phyloP scores from a whole-genome alignment of 1,284 basidiomycete species.

The Cryptococcus sp. region DNA sequence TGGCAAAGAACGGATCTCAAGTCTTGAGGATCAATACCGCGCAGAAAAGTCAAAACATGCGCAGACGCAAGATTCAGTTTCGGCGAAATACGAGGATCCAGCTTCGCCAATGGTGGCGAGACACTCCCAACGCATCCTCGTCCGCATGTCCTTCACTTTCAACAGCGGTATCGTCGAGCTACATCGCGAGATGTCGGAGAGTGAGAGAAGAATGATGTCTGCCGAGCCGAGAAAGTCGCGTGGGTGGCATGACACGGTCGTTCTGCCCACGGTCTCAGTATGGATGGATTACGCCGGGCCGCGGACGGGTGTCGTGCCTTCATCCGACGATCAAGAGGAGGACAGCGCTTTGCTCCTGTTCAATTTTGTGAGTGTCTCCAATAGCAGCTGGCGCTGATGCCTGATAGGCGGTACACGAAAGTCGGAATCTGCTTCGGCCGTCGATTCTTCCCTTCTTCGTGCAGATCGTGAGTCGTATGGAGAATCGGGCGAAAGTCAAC shows the following conservation, averaged over 20 bases:
- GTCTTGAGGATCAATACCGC: conserved; percentile 58
- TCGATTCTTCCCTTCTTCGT: conserved; percentile 80
- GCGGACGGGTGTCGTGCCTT: background rate
- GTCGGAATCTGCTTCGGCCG: conserved; percentile 77
- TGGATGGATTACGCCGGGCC: conserved; percentile 64
- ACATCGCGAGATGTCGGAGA: conserved; percentile 25
- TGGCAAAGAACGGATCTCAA: conserved; percentile 74
- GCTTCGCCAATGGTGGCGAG: conserved; percentile 10
- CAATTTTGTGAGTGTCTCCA: conserved; percentile 26
- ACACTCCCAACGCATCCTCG: conserved; percentile 49
- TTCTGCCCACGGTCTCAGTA: conserved; percentile 74
- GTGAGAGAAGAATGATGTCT: conserved; percentile 10
- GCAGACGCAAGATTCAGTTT: conserved; percentile 22
- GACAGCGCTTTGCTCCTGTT: conserved; percentile 16
- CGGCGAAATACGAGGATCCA: conserved; percentile 30
- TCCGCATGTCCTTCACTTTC: conserved; percentile 75
- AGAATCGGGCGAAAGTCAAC: conserved; percentile 21
- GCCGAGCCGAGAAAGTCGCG: conserved; percentile 12
- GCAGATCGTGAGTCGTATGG: conserved; percentile 53
- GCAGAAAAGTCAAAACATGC: conserved; percentile 32
- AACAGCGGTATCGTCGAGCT: conserved; percentile 64
- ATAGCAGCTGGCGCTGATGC: conserved; percentile 5
- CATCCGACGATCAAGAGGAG: conserved; percentile 13
- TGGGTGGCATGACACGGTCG: conserved; percentile 45
- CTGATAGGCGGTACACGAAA: conserved; percentile 74